Percentiles rank a stretch among this genome's conserved stretches.
Evolutionary conservation across 768 basidiomycete genomes (phyloP).

Genomic region (Hericium rajendrae): DNA sequence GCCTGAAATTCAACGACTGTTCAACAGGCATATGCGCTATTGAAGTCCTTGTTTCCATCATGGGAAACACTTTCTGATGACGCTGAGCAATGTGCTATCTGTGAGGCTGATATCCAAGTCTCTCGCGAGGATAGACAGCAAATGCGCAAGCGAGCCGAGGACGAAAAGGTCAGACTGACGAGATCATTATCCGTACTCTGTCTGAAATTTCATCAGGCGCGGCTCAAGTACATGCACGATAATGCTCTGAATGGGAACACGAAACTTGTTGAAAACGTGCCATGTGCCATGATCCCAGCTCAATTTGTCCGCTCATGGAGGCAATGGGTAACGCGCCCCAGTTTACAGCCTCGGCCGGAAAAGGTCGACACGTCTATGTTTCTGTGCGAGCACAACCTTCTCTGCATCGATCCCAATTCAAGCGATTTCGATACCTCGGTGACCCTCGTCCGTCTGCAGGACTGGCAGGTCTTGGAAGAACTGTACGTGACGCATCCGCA

Average conservation of each 20-base stretch:
- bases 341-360: conserved; percentile 47
- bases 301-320: conserved; percentile 61
- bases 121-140: conserved; percentile 56
- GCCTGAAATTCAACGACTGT: background rate
- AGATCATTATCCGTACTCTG: background rate
- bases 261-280: conserved; percentile 35
- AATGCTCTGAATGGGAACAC: conserved; percentile 37
- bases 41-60: conserved; percentile 49
- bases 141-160: conserved; percentile 56
- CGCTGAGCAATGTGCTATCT: conserved; percentile 50
- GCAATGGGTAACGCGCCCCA: conserved; percentile 55
- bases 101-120: conserved; percentile 43
- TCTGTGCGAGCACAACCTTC: conserved; percentile 56
- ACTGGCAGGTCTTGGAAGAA: conserved; percentile 55
- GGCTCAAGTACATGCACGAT: conserved; percentile 54
- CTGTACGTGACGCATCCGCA: conserved; percentile 36
- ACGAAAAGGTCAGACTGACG: conserved; percentile 55
- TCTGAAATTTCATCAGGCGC: conserved; percentile 33
- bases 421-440: conserved; percentile 50
- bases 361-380: conserved; percentile 50
- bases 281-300: conserved; percentile 50
- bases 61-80: conserved; percentile 51
- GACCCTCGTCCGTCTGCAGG: conserved; percentile 45
- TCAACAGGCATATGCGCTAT: conserved; percentile 43
- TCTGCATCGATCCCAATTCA: conserved; percentile 59